Conservation (phyloP, 768 basidiomycete species). For the Roridomyces roridus region DNA sequence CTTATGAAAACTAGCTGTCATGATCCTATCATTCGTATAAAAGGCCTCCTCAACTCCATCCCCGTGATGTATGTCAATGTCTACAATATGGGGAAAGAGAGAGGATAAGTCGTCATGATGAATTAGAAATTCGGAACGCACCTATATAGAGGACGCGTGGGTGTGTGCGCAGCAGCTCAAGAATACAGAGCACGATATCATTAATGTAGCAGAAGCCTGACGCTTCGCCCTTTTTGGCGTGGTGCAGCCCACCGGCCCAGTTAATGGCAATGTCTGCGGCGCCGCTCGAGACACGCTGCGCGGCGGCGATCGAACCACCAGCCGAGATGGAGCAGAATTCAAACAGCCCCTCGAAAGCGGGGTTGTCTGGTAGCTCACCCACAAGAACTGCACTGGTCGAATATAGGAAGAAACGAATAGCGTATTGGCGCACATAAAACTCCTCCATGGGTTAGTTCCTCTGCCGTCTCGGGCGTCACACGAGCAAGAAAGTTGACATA, state of each 20-base stretch:
- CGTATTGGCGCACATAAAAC: conserved; percentile 71
- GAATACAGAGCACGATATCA: conserved; percentile 93
- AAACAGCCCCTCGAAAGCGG: conserved; percentile 94
- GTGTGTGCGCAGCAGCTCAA: conserved; percentile 86
- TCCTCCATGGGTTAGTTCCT: conserved; percentile 84
- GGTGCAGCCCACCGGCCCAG: conserved; percentile 98
- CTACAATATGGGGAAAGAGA: too few relatives aligned
- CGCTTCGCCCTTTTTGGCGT: conserved; percentile 98
- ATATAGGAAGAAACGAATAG: neutral
- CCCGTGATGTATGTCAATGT: too few relatives aligned
- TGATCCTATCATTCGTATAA: conserved; percentile 95
- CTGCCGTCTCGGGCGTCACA: conserved; percentile 91
- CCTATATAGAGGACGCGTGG: conserved; percentile 95
- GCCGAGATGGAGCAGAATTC: conserved; percentile 98
- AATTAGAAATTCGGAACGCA: too few relatives aligned
- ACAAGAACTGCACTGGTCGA: conserved; percentile 55
- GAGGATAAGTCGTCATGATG: too few relatives aligned
- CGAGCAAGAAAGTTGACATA: conserved; percentile 90
- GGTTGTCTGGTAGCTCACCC: conserved; percentile 84
- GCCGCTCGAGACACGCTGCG: conserved; percentile 79
- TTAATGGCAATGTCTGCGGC: conserved; percentile 93
- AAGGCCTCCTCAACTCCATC: conserved; percentile 99
- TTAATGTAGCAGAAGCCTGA: conserved; percentile 99
- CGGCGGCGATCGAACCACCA: conserved; percentile 92
- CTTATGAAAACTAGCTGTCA: conserved; percentile 97